Base-by-base conservation (phyloP, 2,329 filamentous ascomycete genomes). In the Dryadomyces quercus-mongolicae region DNA sequence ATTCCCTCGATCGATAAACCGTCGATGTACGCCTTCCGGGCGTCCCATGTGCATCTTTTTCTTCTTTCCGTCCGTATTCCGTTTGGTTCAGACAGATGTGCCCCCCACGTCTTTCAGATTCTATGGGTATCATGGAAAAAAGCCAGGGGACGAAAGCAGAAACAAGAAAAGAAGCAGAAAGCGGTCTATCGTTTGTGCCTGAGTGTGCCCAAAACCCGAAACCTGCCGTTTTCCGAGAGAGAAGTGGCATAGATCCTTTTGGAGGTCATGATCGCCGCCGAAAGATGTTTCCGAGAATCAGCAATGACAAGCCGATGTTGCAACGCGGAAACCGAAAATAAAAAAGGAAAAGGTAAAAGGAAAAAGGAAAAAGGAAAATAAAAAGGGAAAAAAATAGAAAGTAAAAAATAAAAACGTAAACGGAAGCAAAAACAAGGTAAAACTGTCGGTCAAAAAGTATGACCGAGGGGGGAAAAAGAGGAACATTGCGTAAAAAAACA, bases 81-180 rank as follows among this genome's bases (percentile, higher is more conserved):
- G 51, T 43, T 51, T 55, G 49, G 55, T 38, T 51, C 61, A 54
- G 60, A 58, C 49, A 57, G 54, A 57, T 53, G 38, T 60, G 58
- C 59, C 61, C 61, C 62, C 59, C 57, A 58, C 59, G 57, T 62
- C 60, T 58, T 62, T 64, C 64, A 63, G 61, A 59, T 58, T 68
- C 66, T 67, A 69, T 66, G 68, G 68, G 68, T 69, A 70, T 70
- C 67, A 67, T 64, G 61, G 25, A 58, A 60, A 60, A 58, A 59
- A 66, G 63, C 66, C 57, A 65, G 62, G 62, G 63, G 60, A 62
- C 60, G 59, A 63, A 62, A 61, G 61, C 62, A 61, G 60, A 62
- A 65, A 64, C 57, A 65, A 68, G 60, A 59, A 65, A 65, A 68
- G 56, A 57, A 55, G 52, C 56, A 57, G 53, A 57, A 56, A 61